Conservation (phyloP, 345 rosid species). For the Anastatica hierochuntica region DNA sequence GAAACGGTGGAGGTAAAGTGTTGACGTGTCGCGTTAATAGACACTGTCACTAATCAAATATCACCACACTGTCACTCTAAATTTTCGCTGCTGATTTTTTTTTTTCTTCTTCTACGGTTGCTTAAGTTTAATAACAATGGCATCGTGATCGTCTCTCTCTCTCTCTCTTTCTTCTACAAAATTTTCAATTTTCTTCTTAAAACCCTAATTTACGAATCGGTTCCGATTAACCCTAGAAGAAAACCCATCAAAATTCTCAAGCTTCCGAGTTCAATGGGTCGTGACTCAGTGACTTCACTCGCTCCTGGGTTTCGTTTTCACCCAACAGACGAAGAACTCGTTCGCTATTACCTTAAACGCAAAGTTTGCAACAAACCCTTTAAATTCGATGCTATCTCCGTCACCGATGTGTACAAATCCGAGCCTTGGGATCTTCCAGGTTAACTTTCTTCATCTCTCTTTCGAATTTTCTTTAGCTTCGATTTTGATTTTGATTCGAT, state of each 20-base stretch:
- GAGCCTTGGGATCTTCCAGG: conserved; percentile 99
- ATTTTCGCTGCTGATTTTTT: not conserved
- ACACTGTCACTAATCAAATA: not conserved
- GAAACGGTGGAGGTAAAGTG: no score
- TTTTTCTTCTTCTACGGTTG: not conserved
- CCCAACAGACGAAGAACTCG: conserved; percentile 92
- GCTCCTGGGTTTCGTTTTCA: conserved; percentile 98
- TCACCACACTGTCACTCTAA: conserved; percentile 4
- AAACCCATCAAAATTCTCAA: no score
- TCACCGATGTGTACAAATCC: conserved; percentile 64
- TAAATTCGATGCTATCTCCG: conserved; percentile 68
- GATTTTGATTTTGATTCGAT: not conserved
- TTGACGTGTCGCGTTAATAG: conserved; percentile 14
- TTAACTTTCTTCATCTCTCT: not conserved
- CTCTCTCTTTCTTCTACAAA: conserved; percentile 8
- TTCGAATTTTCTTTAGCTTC: not conserved
- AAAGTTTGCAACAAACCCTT: conserved; percentile 65
- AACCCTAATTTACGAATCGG: conserved; percentile 17
- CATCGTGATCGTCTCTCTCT: conserved; percentile 17
- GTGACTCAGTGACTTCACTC: conserved; percentile 43
- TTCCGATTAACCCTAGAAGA: not conserved
- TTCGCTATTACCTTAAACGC: conserved; percentile 74
- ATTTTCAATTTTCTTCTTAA: conserved; percentile 13
- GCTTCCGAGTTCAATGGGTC: conserved; percentile 38
- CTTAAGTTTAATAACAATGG: conserved; percentile 12